Evolutionary conservation across 106 monocot species (phyloP).

Genomic region (Chionographis japonica): DNA sequence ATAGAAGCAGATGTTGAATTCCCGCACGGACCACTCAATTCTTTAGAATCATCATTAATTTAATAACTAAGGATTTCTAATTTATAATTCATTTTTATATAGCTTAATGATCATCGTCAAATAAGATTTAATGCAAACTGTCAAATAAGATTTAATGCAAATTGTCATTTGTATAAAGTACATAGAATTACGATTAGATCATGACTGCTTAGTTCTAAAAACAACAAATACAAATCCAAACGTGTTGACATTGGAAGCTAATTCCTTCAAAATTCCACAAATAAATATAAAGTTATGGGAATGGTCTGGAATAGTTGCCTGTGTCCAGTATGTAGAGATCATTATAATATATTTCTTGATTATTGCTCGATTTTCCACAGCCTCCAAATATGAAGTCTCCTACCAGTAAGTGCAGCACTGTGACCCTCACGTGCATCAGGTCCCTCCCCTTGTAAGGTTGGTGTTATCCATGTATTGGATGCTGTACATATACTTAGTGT

Average conservation of each 20-base stretch:
- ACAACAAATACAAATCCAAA: no score
- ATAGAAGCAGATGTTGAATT: no score
- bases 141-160: no score
- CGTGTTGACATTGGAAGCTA: background rate
- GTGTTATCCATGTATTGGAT: conserved; percentile 62
- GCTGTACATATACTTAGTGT: conserved; percentile 30
- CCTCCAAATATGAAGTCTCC: conserved; percentile 65
- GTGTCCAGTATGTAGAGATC: conserved; percentile 78
- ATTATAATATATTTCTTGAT: conserved; percentile 65
- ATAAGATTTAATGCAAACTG: no score
- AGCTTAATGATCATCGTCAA: no score
- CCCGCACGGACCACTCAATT: no score
- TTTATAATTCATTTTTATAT: no score
- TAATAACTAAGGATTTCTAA: no score
- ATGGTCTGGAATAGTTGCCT: conserved; percentile 36
- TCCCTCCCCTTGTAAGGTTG: conserved; percentile 39
- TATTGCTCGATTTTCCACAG: conserved; percentile 55
- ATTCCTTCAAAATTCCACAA: background rate
- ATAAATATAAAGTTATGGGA: no score
- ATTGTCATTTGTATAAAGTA: background rate
- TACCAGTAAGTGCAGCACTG: conserved; percentile 60
- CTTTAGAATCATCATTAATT: no score
- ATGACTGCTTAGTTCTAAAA: no score
- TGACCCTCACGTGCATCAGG: conserved; percentile 83
- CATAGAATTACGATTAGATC: background rate